phyloP scores from a whole-genome alignment of 1,284 basidiomycete genomes.

The Trichosporon asahii region DNA sequence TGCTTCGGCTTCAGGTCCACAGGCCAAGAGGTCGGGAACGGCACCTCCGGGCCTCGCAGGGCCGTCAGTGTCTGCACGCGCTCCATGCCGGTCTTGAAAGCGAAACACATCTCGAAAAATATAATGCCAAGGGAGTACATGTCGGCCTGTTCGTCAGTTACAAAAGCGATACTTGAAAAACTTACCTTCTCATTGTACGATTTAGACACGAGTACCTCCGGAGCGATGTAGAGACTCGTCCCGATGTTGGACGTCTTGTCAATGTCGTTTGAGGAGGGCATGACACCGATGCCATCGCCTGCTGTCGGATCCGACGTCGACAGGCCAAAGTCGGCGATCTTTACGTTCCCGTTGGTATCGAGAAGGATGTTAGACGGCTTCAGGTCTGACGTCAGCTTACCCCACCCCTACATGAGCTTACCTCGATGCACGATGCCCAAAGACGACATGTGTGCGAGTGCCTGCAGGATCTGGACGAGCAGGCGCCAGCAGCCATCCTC shows the following conservation, averaged over 20 bases:
- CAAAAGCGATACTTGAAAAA: not conserved
- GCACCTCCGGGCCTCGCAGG: constrained; percentile 66
- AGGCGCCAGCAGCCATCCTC: constrained; percentile 86
- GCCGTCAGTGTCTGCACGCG: constrained; percentile 77
- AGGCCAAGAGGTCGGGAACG: constrained; percentile 65
- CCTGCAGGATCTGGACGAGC: constrained; percentile 89
- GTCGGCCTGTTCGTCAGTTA: constrained; percentile 62
- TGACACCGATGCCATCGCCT: constrained; percentile 57
- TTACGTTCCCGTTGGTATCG: constrained; percentile 83
- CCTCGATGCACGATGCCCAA: constrained; percentile 82
- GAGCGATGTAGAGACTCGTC: constrained; percentile 88
- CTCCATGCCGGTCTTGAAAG: constrained; percentile 82
- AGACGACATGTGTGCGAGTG: constrained; percentile 82
- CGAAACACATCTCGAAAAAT: constrained; percentile 95
- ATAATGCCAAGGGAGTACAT: constrained; percentile 94
- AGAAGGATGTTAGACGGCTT: constrained; percentile 91
- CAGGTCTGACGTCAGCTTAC: constrained; percentile 59
- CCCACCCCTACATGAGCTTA: constrained; percentile 11
- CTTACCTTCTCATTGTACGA: constrained; percentile 53
- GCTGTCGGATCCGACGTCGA: constrained; percentile 72
- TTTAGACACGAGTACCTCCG: constrained; percentile 59
- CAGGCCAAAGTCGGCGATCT: constrained; percentile 92
- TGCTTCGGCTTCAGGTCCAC: constrained; percentile 58
- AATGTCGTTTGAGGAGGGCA: constrained; percentile 2
- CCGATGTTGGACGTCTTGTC: constrained; percentile 67